phyloP scores from a whole-genome alignment of 2,329 filamentous ascomycete genomes.

The Acrocalymma vagum region DNA sequence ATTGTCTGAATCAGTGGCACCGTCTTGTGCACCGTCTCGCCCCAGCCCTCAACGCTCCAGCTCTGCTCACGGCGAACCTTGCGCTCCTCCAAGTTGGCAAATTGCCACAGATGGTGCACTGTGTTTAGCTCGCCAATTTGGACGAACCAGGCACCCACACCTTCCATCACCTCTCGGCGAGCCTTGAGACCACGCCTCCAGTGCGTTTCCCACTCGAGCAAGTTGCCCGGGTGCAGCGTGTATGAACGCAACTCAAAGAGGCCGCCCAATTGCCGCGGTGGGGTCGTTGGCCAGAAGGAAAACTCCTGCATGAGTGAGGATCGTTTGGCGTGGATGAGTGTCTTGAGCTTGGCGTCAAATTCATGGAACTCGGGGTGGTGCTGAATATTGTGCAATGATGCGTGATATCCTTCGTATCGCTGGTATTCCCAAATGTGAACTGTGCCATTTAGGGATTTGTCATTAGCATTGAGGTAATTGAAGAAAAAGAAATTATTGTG shows the following conservation, averaged over 20 bases:
- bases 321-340: conserved; percentile 83
- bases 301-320: conserved; percentile 99
- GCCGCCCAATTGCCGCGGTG: conserved; percentile 87
- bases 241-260: conserved; percentile 97
- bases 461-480: not conserved
- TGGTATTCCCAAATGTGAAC: conserved; percentile 99
- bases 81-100: conserved; percentile 94
- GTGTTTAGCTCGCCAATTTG: conserved; percentile 98
- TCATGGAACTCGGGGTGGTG: conserved; percentile 82
- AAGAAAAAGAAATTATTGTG: too few relatives aligned
- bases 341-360: conserved; percentile 85
- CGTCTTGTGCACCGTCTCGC: conserved; percentile 97
- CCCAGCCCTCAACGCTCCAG: conserved; percentile 95
- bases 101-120: conserved; percentile 98
- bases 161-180: conserved; percentile 96
- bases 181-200: conserved; percentile 94
- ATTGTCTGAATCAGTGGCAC: conserved; percentile 96
- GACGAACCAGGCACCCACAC: conserved; percentile 97
- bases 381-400: conserved; percentile 85
- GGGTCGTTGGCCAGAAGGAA: conserved; percentile 97
- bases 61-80: conserved; percentile 91
- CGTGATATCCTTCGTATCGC: conserved; percentile 94
- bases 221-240: conserved; percentile 92
- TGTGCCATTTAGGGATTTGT: conserved; percentile 53
- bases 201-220: conserved; percentile 98